A percentile compares a stretch with the other conserved stretches of the same genome.
These are phyloP conservation scores for Diplocarpon mali DNA, from an alignment of 2,329 filamentous ascomycete genomes.

Conservation along the genomic window DNA sequence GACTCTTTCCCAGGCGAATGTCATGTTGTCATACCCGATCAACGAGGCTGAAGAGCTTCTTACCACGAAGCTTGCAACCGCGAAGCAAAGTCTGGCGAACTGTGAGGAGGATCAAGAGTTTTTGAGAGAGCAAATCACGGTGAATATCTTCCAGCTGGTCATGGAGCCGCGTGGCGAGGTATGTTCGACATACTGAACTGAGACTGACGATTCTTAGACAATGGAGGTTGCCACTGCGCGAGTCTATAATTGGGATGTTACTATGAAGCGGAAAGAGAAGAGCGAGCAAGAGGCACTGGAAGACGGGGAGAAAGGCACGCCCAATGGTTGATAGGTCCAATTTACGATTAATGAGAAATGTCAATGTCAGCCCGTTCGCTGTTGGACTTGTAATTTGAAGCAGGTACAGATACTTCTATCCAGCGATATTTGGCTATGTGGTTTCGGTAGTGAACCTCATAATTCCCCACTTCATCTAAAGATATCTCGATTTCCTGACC, in stretches of 20 bases:
- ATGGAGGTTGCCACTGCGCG: slow-evolving; percentile 92
- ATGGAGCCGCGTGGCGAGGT: background rate
- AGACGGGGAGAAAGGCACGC: slow-evolving; percentile 26
- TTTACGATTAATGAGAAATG: slow-evolving; percentile 4
- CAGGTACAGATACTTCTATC: too few species aligned
- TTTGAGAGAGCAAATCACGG: slow-evolving; percentile 89
- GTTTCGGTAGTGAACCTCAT: too few species aligned
- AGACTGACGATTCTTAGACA: slow-evolving; percentile 14
- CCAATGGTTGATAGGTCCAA: slow-evolving; percentile 21
- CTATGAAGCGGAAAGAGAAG: slow-evolving; percentile 88
- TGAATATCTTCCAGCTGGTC: slow-evolving; percentile 33
- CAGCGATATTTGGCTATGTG: too few species aligned
- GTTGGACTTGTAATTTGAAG: background rate
- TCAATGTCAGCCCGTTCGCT: background rate
- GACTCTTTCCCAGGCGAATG: slow-evolving; percentile 57
- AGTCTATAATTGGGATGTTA: slow-evolving; percentile 99
- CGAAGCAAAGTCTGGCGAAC: slow-evolving; percentile 69
- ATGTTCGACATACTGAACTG: slow-evolving; percentile 1
- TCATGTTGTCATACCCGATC: slow-evolving; percentile 93
- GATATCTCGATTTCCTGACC: too few species aligned
- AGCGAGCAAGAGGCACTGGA: slow-evolving; percentile 41
- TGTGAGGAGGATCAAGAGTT: slow-evolving; percentile 97
- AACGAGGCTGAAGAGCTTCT: slow-evolving; percentile 75
- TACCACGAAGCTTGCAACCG: slow-evolving; percentile 63
- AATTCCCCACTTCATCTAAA: too few species aligned